Evolutionary conservation across 2,329 filamentous ascomycete genomes (phyloP).

Genomic region (Penicillium palitans): DNA sequence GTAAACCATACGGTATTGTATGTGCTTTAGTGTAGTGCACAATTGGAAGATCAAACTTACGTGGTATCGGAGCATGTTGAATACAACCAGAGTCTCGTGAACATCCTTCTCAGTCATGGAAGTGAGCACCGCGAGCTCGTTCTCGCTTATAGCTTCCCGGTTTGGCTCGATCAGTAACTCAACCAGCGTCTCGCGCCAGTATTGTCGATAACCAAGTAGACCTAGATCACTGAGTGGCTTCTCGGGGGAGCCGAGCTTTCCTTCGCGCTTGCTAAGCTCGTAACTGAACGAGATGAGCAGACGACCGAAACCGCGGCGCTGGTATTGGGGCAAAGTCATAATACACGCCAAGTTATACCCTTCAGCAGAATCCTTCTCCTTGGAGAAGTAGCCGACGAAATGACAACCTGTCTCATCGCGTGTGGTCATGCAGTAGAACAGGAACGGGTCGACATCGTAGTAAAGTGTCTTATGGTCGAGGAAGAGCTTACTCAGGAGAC

Average conservation of each 20-base stretch:
- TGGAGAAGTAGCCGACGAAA: constrained; percentile 98
- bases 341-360: constrained; percentile 99
- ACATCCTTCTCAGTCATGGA: constrained; percentile 99
- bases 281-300: constrained; percentile 97
- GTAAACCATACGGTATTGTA: neutral
- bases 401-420: constrained; percentile 90
- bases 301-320: constrained; percentile 89
- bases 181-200: constrained; percentile 94
- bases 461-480: constrained; percentile 98
- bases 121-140: constrained; percentile 73
- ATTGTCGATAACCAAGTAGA: constrained; percentile 89
- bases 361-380: constrained; percentile 96
- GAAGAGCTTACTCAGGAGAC: constrained; percentile 92
- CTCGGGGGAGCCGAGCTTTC: constrained; percentile 91
- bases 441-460: constrained; percentile 94
- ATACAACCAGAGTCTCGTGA: constrained; percentile 86
- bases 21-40: neutral
- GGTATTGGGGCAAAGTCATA: constrained; percentile 91
- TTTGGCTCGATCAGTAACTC: constrained; percentile 76
- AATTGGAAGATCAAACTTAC: constrained; percentile 38
- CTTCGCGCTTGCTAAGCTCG: constrained; percentile 91
- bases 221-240: constrained; percentile 95
- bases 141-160: constrained; percentile 70
- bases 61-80: constrained; percentile 94
- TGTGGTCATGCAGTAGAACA: constrained; percentile 97